Evolutionary conservation across 2,329 filamentous ascomycete species (phyloP).

Genomic region (Xylaria sp.): DNA sequence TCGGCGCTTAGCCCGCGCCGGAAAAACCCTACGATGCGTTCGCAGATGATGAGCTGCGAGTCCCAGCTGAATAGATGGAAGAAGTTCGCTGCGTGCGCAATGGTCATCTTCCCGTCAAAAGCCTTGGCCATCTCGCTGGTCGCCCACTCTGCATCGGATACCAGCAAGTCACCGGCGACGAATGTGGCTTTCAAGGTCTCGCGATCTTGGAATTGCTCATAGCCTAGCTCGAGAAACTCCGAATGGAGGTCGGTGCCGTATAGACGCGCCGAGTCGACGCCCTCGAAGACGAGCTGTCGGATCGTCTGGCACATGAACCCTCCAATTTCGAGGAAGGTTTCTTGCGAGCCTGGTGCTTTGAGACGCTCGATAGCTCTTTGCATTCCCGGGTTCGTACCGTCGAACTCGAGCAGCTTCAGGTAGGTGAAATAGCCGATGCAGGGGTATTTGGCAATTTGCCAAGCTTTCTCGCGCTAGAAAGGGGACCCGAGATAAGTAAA

Average conservation of each 20-base stretch:
- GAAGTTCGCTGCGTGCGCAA: conserved; percentile 30
- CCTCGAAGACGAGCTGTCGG: conserved; percentile 26
- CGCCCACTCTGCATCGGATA: conserved; percentile 22
- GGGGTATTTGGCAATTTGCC: conserved; percentile 28
- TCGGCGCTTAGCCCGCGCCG: conserved; percentile 2
- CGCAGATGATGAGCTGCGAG: conserved; percentile 32
- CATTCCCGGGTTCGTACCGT: conserved; percentile 9
- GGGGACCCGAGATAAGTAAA: not conserved
- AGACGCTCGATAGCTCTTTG: conserved; percentile 24
- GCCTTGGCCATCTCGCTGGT: conserved; percentile 17
- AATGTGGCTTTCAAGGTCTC: conserved; percentile 22
- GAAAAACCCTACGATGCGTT: conserved; percentile 30
- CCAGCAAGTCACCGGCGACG: conserved; percentile 24
- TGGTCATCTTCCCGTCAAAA: conserved; percentile 23
- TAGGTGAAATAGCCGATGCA: conserved; percentile 30
- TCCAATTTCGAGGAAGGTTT: conserved; percentile 31
- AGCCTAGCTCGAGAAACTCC: conserved; percentile 31
- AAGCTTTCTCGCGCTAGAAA: conserved; percentile 26
- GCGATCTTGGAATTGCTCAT: conserved; percentile 31
- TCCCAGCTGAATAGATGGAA: conserved; percentile 32
- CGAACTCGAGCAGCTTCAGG: conserved; percentile 22
- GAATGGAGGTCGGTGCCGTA: conserved; percentile 30
- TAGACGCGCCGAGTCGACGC: conserved; percentile 30
- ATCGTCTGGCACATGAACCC: conserved; percentile 30
- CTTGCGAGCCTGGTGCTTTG: conserved; percentile 25